These are phyloP conservation scores for Castanopsis chinensis DNA, from an alignment of 306 rosid genomes.

Conservation along the genomic window DNA sequence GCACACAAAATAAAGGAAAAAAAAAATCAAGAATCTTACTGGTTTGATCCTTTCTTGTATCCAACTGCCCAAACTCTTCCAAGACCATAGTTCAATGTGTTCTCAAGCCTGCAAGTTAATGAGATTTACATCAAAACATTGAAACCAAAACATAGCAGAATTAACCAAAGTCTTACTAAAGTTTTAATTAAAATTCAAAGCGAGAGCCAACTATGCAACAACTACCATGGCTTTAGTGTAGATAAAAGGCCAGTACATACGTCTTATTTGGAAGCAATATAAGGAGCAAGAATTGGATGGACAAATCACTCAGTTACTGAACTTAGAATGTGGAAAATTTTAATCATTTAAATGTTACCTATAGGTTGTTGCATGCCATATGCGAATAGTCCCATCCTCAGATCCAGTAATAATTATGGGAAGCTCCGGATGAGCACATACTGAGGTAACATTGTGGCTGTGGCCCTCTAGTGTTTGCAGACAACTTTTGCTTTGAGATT, in stretches of 20 bases:
- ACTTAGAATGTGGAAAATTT: background rate
- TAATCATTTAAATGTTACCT: slow-evolving; percentile 1
- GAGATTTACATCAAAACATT: background rate
- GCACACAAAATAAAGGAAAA: background rate
- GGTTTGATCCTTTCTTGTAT: slow-evolving; percentile 27
- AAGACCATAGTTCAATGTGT: slow-evolving; percentile 26
- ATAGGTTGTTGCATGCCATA: slow-evolving; percentile 34
- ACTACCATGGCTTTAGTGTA: background rate
- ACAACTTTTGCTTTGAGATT: slow-evolving; percentile 29
- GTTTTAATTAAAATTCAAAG: background rate
- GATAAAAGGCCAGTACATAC: no score
- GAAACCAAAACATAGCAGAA: background rate
- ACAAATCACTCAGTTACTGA: no score
- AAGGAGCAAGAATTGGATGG: no score
- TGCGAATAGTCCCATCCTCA: slow-evolving; percentile 31
- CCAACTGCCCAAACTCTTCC: slow-evolving; percentile 45
- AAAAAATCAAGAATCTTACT: slow-evolving; percentile 18
- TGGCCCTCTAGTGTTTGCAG: slow-evolving; percentile 40
- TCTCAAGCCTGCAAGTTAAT: slow-evolving; percentile 28
- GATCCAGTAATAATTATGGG: slow-evolving; percentile 39
- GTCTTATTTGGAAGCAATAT: no score
- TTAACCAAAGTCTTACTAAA: background rate
- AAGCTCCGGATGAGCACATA: slow-evolving; percentile 38
- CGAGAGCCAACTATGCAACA: no score
- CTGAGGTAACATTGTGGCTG: slow-evolving; percentile 29